Conservation (phyloP, 1,284 basidiomycete genomes). For the Trichosporon ovoides region DNA sequence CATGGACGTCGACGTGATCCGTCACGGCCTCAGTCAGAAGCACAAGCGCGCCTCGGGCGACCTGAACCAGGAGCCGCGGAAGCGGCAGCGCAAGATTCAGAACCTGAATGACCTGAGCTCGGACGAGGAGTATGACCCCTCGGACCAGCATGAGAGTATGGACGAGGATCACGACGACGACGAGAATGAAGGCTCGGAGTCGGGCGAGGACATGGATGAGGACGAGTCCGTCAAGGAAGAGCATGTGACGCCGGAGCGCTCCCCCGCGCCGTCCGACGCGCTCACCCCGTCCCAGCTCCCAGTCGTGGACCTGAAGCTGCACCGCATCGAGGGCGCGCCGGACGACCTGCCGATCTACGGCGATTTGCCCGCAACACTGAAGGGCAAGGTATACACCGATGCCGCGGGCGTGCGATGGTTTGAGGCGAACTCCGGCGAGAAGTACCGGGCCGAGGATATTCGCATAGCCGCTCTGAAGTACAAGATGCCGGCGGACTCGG, state of each 20-base stretch:
- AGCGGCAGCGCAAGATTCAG: neutral
- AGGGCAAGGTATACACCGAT: conserved; percentile 10
- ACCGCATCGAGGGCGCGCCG: conserved; percentile 8
- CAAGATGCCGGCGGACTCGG: conserved; percentile 18
- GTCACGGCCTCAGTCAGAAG: conserved; percentile 6
- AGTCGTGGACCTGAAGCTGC: neutral
- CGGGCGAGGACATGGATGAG: neutral
- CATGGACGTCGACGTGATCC: conserved; percentile 12
- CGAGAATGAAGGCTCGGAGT: neutral
- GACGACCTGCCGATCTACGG: conserved; percentile 14
- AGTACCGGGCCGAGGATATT: conserved; percentile 14
- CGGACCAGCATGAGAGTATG: neutral
- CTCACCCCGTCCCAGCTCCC: neutral
- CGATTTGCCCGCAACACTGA: neutral
- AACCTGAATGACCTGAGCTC: neutral
- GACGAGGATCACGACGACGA: conserved; percentile 6
- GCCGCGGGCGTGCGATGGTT: conserved; percentile 18
- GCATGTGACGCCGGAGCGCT: neutral
- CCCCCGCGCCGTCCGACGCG: neutral
- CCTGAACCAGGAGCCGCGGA: neutral
- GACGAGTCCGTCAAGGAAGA: conserved; percentile 4
- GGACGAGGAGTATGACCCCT: neutral
- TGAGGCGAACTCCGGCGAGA: neutral
- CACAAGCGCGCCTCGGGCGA: neutral
- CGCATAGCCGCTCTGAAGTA: conserved; percentile 18